Evolutionary conservation across 352 stramenopile species (phyloP), one percentile per base, ranked within the genome.

Genomic region (Peronospora belbahrii): DNA sequence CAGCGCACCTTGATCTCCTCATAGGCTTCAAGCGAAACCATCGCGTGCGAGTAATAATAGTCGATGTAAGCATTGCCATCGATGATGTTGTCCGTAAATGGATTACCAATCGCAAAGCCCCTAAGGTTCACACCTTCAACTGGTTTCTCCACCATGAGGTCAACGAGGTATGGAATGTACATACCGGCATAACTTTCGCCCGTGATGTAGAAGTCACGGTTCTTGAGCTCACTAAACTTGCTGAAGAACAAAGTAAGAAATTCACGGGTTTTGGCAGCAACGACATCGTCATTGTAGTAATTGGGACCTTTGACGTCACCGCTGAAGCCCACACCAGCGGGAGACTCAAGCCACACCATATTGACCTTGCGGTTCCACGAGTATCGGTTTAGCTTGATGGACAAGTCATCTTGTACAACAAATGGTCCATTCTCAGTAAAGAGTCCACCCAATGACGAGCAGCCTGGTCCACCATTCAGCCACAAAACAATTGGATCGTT

Each of bases 131-230:
- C 75, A n/a, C 55, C 66, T 18, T 59, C 27, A 24, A 87, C 70
- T 14, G 77, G 78, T 27, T 70, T 62, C 17, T 73, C 61, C 5
- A 96, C 68, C 20, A 96, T 54, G 15, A 76, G 49, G 34, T 90
- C 56, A 4, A 93, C 77, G 0, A 95, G 57, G 50, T 72, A 94
- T 23, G 86, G 85, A 45, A 96, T 89, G 74, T 97, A 96, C 63
- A 95, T 87, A 0, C 86, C 87, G 2, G 82, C 81, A 56, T 93
- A 93, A 31, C 70, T 86, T 48, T 93, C 81, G 9, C 81, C 81
- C 6, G 80, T 83, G 36, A 93, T 84, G 65, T 85, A 93, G 51
- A 91, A 88, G 13, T 83, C 60, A 33, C 80, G 80, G 37, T 67
- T 59, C 32, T 78, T 56, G 30, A 93, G 82, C 30, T 88, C 68